Conservation (phyloP, 2,329 filamentous ascomycete species). For the Niveomyces coronatus region DNA sequence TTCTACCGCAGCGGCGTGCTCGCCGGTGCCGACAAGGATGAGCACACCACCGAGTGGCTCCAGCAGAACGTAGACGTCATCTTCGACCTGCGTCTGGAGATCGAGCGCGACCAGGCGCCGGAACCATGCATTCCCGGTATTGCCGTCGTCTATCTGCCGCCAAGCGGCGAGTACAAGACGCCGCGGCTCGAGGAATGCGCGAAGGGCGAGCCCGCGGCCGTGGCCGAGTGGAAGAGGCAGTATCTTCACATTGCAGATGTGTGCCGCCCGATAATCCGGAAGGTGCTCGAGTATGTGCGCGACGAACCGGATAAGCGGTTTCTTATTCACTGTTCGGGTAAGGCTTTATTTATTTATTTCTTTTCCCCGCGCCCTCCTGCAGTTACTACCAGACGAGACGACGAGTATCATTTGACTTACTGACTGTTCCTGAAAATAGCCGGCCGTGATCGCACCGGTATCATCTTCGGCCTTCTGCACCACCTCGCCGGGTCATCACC, state of each 20-base stretch:
- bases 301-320: conserved; percentile 35
- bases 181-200: conserved; percentile 32
- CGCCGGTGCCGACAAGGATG: conserved; percentile 18
- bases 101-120: conserved; percentile 31
- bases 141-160: conserved; percentile 34
- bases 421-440: conserved; percentile 23
- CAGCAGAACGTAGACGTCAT: conserved; percentile 29
- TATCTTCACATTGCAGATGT: conserved; percentile 35
- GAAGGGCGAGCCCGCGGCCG: conserved; percentile 33
- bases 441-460: conserved; percentile 44
- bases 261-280: conserved; percentile 32
- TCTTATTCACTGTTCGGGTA: conserved; percentile 46
- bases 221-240: conserved; percentile 33
- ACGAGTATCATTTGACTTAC: not conserved
- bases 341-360: conserved; percentile 12
- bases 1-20: conserved; percentile 39
- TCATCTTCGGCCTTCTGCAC: conserved; percentile 40
- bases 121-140: conserved; percentile 34
- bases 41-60: conserved; percentile 25
- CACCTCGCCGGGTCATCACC: conserved; percentile 35
- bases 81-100: conserved; percentile 40
- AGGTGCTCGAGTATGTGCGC: conserved; percentile 37
- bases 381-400: not conserved
- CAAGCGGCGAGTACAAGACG: conserved; percentile 23
- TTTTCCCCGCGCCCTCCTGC: not conserved